Conservation (phyloP, 192 early-diverging fungal species). For the Podila minutissima region DNA sequence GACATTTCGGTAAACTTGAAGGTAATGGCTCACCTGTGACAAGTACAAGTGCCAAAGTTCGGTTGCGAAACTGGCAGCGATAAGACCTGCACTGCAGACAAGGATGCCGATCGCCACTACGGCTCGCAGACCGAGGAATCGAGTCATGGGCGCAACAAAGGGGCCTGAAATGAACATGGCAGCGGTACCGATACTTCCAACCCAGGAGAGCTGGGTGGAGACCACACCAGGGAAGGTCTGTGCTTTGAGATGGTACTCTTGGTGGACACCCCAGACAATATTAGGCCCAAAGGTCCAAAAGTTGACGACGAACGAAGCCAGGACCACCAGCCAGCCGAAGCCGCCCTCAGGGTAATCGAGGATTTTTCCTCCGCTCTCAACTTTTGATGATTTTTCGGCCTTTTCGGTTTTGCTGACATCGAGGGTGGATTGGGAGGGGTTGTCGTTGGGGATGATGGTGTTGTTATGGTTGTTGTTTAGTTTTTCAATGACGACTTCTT, state of each 20-base stretch:
- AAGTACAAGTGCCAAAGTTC: conserved; percentile 20
- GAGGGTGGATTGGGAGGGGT: background rate
- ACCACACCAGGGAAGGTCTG: conserved; percentile 27
- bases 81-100: conserved; percentile 60
- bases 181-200: conserved; percentile 56
- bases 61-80: conserved; percentile 71
- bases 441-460: background rate
- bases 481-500: background rate
- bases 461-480: no score
- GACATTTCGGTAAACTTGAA: background rate
- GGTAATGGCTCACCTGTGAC: background rate
- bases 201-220: conserved; percentile 36
- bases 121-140: conserved; percentile 25
- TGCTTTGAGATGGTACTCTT: conserved; percentile 13
- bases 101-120: conserved; percentile 44
- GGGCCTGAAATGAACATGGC: conserved; percentile 57
- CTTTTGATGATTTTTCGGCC: background rate
- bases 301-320: conserved; percentile 55
- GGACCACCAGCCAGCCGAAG: conserved; percentile 54
- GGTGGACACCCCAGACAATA: conserved; percentile 44
- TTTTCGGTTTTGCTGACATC: background rate
- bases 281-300: conserved; percentile 42
- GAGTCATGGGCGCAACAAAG: conserved; percentile 45
- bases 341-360: conserved; percentile 58
- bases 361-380: background rate